A percentile compares a stretch with the other conserved stretches of the same genome.
Evolutionary conservation across 805 yeast genomes (phyloP).

Genomic region (Metschnikowia gelsemii): DNA sequence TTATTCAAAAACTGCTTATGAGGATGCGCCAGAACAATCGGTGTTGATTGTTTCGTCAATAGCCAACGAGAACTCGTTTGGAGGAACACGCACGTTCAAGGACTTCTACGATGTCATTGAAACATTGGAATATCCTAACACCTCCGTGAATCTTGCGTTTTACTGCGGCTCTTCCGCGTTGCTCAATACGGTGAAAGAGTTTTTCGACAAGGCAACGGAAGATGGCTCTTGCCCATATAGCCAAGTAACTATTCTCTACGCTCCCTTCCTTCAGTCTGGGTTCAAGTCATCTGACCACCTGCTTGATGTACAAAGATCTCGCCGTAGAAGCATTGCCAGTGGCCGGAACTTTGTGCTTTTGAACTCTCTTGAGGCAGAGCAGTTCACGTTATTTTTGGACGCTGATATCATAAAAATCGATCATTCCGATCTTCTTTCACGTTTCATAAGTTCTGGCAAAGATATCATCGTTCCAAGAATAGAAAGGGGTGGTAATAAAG

Average conservation of each 20-base stretch:
- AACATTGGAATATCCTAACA: constrained; percentile 26
- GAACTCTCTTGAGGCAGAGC: constrained; percentile 28
- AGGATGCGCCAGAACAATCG: constrained; percentile 1
- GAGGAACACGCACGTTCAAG: constrained; percentile 30
- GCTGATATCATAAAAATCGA: constrained; percentile 33
- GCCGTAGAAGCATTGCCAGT: constrained; percentile 38
- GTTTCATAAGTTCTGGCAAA: constrained; percentile 28
- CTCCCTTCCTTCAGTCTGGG: constrained; percentile 15
- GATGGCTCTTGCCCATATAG: constrained; percentile 7
- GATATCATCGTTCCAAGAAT: constrained; percentile 42
- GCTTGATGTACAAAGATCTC: constrained; percentile 28
- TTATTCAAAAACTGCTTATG: not conserved
- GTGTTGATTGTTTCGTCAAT: constrained; percentile 26
- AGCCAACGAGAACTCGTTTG: constrained; percentile 36
- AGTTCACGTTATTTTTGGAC: constrained; percentile 38
- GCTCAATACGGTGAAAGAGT: constrained; percentile 21
- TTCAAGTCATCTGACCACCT: constrained; percentile 15
- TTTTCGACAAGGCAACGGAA: constrained; percentile 16
- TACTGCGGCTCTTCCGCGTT: constrained; percentile 32
- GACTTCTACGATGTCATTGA: constrained; percentile 34
- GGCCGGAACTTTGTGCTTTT: constrained; percentile 36
- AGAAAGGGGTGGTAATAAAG: constrained; percentile 25
- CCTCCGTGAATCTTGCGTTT: constrained; percentile 27
- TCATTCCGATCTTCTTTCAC: constrained; percentile 24
- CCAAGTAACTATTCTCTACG: constrained; percentile 16